These are phyloP conservation scores for Aphanocladium album DNA, from an alignment of 2,329 filamentous ascomycete species.

Conservation along the genomic window DNA sequence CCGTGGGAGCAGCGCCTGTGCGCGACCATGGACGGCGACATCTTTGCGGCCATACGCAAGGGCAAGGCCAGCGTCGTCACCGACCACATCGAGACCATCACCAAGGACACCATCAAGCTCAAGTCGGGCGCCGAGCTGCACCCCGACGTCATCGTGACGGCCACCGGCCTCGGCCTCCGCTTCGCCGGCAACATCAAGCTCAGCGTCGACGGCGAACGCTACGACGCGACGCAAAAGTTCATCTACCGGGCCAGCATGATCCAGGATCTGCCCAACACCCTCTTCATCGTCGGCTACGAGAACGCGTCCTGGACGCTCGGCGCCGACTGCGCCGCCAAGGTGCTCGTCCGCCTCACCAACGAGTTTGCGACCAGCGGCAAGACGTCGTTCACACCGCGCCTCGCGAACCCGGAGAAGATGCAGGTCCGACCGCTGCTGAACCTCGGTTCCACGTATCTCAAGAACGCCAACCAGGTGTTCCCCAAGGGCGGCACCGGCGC, in stretches of 20 bases:
- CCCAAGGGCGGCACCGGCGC: constrained; percentile 6
- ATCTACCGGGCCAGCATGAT: constrained; percentile 59
- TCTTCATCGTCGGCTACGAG: constrained; percentile 55
- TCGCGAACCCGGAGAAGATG: neutral
- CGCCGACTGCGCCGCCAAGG: constrained; percentile 47
- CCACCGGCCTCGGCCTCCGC: constrained; percentile 55
- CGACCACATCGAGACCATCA: constrained; percentile 41
- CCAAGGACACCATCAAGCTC: constrained; percentile 38
- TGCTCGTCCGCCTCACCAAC: constrained; percentile 46
- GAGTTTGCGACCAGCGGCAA: constrained; percentile 42
- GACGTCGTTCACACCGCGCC: constrained; percentile 14
- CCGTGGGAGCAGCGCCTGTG: constrained; percentile 70
- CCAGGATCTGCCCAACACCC: constrained; percentile 56
- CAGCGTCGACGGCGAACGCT: constrained; percentile 42
- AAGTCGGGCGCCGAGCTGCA: constrained; percentile 39
- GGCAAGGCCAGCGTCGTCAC: constrained; percentile 40
- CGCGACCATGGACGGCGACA: constrained; percentile 43
- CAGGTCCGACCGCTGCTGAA: neutral
- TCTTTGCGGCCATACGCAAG: constrained; percentile 36
- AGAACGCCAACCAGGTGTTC: neutral
- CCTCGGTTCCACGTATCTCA: constrained; percentile 6
- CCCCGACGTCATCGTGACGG: constrained; percentile 60
- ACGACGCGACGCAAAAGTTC: constrained; percentile 41
- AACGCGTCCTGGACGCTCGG: constrained; percentile 59
- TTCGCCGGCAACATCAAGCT: constrained; percentile 50